Conservation (phyloP, 768 basidiomycete species). For the Tricholoma furcatifolium region DNA sequence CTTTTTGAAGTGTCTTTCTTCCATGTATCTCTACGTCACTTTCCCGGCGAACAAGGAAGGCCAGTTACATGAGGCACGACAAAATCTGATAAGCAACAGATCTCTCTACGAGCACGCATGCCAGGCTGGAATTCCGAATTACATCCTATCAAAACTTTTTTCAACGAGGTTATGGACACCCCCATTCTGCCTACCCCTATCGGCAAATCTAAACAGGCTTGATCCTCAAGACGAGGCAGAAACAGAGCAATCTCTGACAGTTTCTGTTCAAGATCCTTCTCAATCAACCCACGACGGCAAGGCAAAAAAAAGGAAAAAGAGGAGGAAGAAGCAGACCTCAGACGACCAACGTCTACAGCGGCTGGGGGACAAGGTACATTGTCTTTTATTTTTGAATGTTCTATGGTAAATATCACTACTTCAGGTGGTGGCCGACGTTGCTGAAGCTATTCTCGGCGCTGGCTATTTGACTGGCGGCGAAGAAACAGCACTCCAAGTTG, state of each 20-base stretch:
- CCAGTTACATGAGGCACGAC: conserved; percentile 62
- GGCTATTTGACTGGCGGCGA: conserved; percentile 74
- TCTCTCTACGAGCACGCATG: conserved; percentile 55
- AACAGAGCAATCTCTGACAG: not conserved
- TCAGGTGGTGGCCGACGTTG: conserved; percentile 80
- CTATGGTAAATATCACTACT: not conserved
- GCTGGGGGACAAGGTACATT: conserved; percentile 77
- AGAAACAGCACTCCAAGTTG: conserved; percentile 60
- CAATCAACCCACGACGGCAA: not conserved
- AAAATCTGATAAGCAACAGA: conserved; percentile 74
- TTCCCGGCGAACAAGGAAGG: conserved; percentile 67
- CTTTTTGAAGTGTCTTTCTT: conserved; percentile 77
- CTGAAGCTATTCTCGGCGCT: conserved; percentile 83
- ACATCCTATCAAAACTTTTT: conserved; percentile 73
- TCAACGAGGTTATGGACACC: conserved; percentile 67
- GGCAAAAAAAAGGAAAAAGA: conserved; percentile 28
- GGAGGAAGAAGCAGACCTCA: conserved; percentile 35
- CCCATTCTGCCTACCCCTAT: conserved; percentile 32
- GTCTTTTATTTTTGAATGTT: not conserved
- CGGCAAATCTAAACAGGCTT: not conserved
- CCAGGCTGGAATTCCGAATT: conserved; percentile 62
- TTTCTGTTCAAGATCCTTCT: not conserved
- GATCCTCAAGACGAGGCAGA: not conserved
- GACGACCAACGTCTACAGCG: conserved; percentile 37
- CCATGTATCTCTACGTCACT: conserved; percentile 71